Conservation (phyloP, 768 basidiomycete genomes). For the Tulasnella sp. region DNA sequence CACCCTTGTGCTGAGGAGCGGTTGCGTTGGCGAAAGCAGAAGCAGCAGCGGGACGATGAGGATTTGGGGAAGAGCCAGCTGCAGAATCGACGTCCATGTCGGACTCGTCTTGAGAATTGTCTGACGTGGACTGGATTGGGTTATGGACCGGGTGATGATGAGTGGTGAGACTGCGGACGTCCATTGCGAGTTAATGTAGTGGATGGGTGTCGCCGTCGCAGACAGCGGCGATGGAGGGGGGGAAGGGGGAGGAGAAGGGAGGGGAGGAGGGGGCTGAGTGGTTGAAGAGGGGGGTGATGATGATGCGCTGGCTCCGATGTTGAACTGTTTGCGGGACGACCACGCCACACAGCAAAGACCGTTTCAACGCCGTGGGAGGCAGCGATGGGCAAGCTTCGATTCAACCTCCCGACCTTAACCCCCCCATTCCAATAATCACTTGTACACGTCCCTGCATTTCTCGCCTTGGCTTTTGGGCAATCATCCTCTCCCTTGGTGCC, state of each 20-base stretch:
- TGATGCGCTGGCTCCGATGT: slow-evolving; percentile 6
- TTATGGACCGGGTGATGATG: slow-evolving; percentile 21
- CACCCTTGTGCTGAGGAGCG: not conserved
- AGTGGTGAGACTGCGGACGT: slow-evolving; percentile 20
- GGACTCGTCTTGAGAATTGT: slow-evolving; percentile 29
- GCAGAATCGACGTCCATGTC: slow-evolving; percentile 41
- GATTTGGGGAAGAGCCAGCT: slow-evolving; percentile 33
- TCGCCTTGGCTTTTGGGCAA: not conserved
- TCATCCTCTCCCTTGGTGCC: not conserved
- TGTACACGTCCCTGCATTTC: slow-evolving; percentile 1
- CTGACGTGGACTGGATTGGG: slow-evolving; percentile 13
- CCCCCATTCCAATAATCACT: not conserved
- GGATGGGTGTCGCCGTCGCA: slow-evolving; percentile 20
- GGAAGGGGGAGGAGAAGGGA: slow-evolving; percentile 29
- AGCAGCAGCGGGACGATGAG: not conserved
- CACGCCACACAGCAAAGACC: slow-evolving; percentile 9
- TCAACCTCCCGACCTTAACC: slow-evolving; percentile 2
- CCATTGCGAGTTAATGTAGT: slow-evolving; percentile 27
- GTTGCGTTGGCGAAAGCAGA: slow-evolving; percentile 1
- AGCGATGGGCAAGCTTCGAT: slow-evolving; percentile 11
- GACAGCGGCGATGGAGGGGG: slow-evolving; percentile 26
- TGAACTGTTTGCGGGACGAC: slow-evolving; percentile 8
- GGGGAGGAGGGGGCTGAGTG: slow-evolving; percentile 26
- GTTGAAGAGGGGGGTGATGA: slow-evolving; percentile 28
- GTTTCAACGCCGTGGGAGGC: slow-evolving; percentile 2